Percentiles rank a stretch among this genome's conserved stretches.
These are phyloP conservation scores for Candida pseudoglaebosa DNA, from an alignment of 805 yeast genomes.

Conservation along the genomic window DNA sequence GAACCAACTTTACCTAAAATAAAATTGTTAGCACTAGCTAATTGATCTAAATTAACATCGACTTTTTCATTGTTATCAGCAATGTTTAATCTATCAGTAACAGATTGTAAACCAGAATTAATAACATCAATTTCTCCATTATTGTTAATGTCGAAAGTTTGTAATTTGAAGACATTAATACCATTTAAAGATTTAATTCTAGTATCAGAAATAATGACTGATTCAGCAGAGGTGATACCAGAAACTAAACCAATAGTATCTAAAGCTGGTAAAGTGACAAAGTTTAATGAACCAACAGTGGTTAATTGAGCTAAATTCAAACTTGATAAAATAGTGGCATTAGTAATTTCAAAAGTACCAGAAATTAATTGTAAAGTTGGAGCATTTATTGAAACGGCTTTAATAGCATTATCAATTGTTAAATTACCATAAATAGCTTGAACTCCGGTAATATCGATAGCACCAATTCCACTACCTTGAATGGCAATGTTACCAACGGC, in stretches of 20 bases:
- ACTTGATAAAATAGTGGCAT: slow-evolving; percentile 61
- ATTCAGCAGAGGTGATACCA: slow-evolving; percentile 71
- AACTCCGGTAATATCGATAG: slow-evolving; percentile 70
- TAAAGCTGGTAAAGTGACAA: slow-evolving; percentile 86
- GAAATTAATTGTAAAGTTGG: slow-evolving; percentile 73
- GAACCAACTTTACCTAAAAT: slow-evolving; percentile 78
- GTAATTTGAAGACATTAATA: slow-evolving; percentile 46
- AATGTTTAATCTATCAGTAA: slow-evolving; percentile 70
- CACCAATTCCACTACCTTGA: slow-evolving; percentile 53
- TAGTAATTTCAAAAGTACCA: slow-evolving; percentile 59
- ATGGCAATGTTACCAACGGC: slow-evolving; percentile 77
- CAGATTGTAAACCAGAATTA: slow-evolving; percentile 68
- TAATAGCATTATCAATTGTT: slow-evolving; percentile 59
- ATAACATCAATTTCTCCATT: slow-evolving; percentile 72
- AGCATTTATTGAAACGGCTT: slow-evolving; percentile 65
- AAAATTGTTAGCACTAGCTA: slow-evolving; percentile 84
- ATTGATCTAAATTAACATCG: slow-evolving; percentile 61
- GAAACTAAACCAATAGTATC: slow-evolving; percentile 57
- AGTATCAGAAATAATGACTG: slow-evolving; percentile 71
- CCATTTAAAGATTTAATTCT: slow-evolving; percentile 66
- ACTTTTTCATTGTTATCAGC: slow-evolving; percentile 82
- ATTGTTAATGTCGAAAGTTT: slow-evolving; percentile 80
- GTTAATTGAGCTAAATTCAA: slow-evolving; percentile 75
- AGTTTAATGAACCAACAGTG: slow-evolving; percentile 75
- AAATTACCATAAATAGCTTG: slow-evolving; percentile 75